Percentiles rank a stretch among this genome's conserved stretches.
Evolutionary conservation across 495 filamentous ascomycete genomes (phyloP).

Genomic region (Neurospora pannonica): DNA sequence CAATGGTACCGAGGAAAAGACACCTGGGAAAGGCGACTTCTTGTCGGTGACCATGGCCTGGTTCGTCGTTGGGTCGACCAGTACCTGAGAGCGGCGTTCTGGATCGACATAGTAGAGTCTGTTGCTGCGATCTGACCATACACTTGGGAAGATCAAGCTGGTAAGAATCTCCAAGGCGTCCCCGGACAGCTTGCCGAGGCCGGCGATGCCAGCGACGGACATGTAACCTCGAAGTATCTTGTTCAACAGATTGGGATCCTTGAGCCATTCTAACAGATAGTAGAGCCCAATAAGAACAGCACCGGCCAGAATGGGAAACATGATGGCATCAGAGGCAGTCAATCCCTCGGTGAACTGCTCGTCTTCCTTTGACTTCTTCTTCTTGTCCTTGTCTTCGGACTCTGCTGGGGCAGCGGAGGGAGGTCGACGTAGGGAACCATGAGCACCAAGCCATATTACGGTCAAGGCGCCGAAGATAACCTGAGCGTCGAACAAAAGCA

Average conservation of each 20-base stretch:
- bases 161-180: slow-evolving; percentile 56
- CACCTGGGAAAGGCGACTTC: slow-evolving; percentile 36
- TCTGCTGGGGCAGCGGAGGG: slow-evolving; percentile 61
- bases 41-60: slow-evolving; percentile 16
- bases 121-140: slow-evolving; percentile 38
- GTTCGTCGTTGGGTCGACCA: slow-evolving; percentile 7
- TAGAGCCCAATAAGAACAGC: slow-evolving; percentile 67
- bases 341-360: slow-evolving; percentile 67
- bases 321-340: slow-evolving; percentile 68
- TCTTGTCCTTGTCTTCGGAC: slow-evolving; percentile 31
- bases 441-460: slow-evolving; percentile 37
- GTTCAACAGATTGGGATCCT: slow-evolving; percentile 74
- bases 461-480: slow-evolving; percentile 32
- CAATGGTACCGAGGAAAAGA: slow-evolving; percentile 21
- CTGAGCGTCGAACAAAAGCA: slow-evolving; percentile 28
- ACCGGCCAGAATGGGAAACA: slow-evolving; percentile 79
- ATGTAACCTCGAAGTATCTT: slow-evolving; percentile 81
- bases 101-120: slow-evolving; percentile 38
- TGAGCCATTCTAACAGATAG: slow-evolving; percentile 78
- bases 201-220: slow-evolving; percentile 65
- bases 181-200: slow-evolving; percentile 56
- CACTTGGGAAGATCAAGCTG: slow-evolving; percentile 64
- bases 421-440: slow-evolving; percentile 55
- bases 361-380: slow-evolving; percentile 46
- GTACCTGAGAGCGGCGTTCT: slow-evolving; percentile 14